phyloP scores from a whole-genome alignment of 805 yeast genomes.

The Candida nemodendra region DNA sequence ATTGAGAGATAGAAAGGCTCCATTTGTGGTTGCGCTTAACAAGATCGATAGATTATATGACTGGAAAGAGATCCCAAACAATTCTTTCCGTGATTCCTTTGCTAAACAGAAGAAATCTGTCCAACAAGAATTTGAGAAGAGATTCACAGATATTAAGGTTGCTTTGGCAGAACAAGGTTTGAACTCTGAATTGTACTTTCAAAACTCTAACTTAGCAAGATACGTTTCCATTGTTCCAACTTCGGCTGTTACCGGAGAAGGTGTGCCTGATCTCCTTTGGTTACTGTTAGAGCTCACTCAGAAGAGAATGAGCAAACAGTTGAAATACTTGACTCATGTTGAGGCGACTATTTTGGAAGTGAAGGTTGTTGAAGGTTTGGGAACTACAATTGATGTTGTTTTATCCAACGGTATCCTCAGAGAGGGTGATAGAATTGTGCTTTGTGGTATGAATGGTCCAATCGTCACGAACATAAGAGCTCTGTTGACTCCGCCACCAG shows the following conservation, averaged over 20 bases:
- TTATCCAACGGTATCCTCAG: slow-evolving; percentile 92
- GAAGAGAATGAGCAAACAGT: slow-evolving; percentile 97
- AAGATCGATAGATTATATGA: slow-evolving; percentile 96
- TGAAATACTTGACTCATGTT: slow-evolving; percentile 89
- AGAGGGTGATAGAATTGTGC: slow-evolving; percentile 93
- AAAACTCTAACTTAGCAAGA: slow-evolving; percentile 89
- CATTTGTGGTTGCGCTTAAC: slow-evolving; percentile 94
- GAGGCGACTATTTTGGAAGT: slow-evolving; percentile 98
- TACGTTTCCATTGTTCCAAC: slow-evolving; percentile 97
- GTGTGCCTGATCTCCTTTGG: slow-evolving; percentile 98
- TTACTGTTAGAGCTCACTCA: slow-evolving; percentile 92
- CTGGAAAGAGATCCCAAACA: slow-evolving; percentile 89
- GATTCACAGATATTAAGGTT: slow-evolving; percentile 80
- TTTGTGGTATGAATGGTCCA: slow-evolving; percentile 98
- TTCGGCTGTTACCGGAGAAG: slow-evolving; percentile 99
- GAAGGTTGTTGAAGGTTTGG: slow-evolving; percentile 96
- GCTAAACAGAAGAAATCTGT: slow-evolving; percentile 80
- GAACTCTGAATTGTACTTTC: slow-evolving; percentile 94
- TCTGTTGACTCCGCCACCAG: slow-evolving; percentile 93
- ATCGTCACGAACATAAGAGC: slow-evolving; percentile 96
- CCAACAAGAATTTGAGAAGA: slow-evolving; percentile 86
- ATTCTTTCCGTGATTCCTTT: slow-evolving; percentile 93
- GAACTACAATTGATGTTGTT: slow-evolving; percentile 97
- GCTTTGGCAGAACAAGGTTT: slow-evolving; percentile 97
- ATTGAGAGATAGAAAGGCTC: slow-evolving; percentile 95